Base-by-base conservation (phyloP, 768 basidiomycete genomes). In the Serendipita sp. region DNA sequence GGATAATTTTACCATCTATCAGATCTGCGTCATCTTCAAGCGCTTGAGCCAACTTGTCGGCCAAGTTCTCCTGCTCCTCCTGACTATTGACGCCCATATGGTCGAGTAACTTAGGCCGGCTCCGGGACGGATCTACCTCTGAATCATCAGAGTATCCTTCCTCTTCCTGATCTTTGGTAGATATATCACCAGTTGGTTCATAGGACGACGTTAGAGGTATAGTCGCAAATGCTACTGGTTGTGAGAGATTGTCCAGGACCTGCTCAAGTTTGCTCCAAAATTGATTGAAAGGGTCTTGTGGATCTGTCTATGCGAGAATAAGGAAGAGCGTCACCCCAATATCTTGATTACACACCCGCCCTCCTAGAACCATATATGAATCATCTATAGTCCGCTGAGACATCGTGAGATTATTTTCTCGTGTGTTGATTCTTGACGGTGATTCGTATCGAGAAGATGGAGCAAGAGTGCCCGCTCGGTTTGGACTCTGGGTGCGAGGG, bases 261-360 rank as follows among this genome's bases (percentile, higher is more conserved):
- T 85, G 88, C 73, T 92, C 88, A 78, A 91, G 86, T 58, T 88
- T 87, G 68, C 81, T 84, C 90, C 90, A 92, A 70, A 92, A 92
- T 69, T 89, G 82, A 70, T 90, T 89, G 76, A 92, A 92, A 3
- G 88, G 85, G 70, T 92, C 90, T 3, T 86, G 83, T 2, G 89
- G 85, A 70, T 92, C 90, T 66, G 85, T 85, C 86, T 87, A 54
- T 11, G 53, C 7, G 41, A 7, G 48, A 46, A 46, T 24, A 45
- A 45, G 35, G 44, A 30, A 63, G 24, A 18, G 24, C 48, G 32
- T 34, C 37, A 47, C 7, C 56, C 4, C 11, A 60, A 60, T 30
- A 32, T 60, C 10, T 4, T 8, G 56, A 64, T 16, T 66, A 77
- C 83, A 69, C 70, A 89, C 87, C 69, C 83, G 80, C 72, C 90